Percentiles rank a stretch among this genome's conserved stretches.
Conservation (phyloP, 1,284 basidiomycete species). For the Leccinum laetum region DNA sequence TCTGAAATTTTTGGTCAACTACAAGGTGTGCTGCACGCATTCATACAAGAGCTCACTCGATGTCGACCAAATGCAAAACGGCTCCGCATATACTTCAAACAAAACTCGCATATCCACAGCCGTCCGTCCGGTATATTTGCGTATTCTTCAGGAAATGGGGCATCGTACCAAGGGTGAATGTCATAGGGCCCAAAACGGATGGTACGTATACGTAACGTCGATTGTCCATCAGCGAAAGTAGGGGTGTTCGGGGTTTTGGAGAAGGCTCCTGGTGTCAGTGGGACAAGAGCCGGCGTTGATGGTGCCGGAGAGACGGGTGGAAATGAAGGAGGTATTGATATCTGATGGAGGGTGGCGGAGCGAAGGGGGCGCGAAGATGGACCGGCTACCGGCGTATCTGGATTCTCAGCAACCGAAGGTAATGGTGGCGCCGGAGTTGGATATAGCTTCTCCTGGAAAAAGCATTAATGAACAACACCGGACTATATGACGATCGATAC, state of each 20-base stretch:
- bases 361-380: slow-evolving; percentile 67
- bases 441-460: slow-evolving; percentile 51
- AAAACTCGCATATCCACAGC: slow-evolving; percentile 98
- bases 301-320: slow-evolving; percentile 36
- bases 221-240: slow-evolving; percentile 31
- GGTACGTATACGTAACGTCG: slow-evolving; percentile 71
- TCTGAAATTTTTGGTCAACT: slow-evolving; percentile 43
- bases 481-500: slow-evolving; percentile 14
- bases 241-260: slow-evolving; percentile 28
- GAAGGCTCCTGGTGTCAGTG: slow-evolving; percentile 36
- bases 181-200: slow-evolving; percentile 96
- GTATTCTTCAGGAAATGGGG: slow-evolving; percentile 99
- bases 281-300: slow-evolving; percentile 39
- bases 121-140: slow-evolving; percentile 90
- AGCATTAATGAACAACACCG: slow-evolving; percentile 11
- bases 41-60: slow-evolving; percentile 52
- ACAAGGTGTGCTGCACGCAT: slow-evolving; percentile 10
- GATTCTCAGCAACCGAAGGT: slow-evolving; percentile 34
- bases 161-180: slow-evolving; percentile 99
- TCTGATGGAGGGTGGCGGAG: slow-evolving; percentile 45
- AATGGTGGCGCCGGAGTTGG: slow-evolving; percentile 39
- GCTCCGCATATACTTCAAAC: slow-evolving; percentile 98
- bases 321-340: slow-evolving; percentile 33
- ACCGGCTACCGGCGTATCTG: slow-evolving; percentile 50
- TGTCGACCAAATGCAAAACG: slow-evolving; percentile 88